A percentile compares a stretch with the other conserved stretches of the same genome.
These are phyloP conservation scores for Phytophthora agathidicida DNA, from an alignment of 352 stramenopile species.

Conservation along the genomic window DNA sequence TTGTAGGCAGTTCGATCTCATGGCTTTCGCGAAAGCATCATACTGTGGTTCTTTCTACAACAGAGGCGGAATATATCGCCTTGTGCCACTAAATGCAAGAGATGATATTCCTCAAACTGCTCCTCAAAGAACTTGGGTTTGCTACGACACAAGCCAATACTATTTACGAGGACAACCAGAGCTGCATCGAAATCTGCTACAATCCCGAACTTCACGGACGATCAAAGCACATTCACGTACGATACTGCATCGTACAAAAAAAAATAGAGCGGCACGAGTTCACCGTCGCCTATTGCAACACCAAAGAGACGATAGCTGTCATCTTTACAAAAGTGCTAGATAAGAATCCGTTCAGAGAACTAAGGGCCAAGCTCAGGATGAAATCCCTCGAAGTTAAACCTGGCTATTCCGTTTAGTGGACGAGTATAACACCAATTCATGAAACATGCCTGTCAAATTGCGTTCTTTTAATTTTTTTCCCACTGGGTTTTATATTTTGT, in stretches of 20 bases:
- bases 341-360: constrained; percentile 6
- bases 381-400: background rate
- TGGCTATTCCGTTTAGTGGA: constrained; percentile 2
- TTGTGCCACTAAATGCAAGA: too few relatives aligned
- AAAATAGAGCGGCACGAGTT: constrained; percentile 19
- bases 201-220: constrained; percentile 32
- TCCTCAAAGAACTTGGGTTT: background rate
- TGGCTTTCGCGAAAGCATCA: too few relatives aligned
- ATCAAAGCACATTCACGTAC: constrained; percentile 40
- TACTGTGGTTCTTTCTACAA: too few relatives aligned
- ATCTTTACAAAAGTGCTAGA: too few relatives aligned
- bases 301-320: constrained; percentile 25
- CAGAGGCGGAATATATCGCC: too few relatives aligned
- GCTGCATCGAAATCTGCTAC: constrained; percentile 35
- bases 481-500: too few relatives aligned
- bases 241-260: background rate
- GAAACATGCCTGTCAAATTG: constrained; percentile 5
- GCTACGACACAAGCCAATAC: constrained; percentile 1
- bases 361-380: constrained; percentile 5
- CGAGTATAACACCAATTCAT: constrained; percentile 5
- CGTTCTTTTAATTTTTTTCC: constrained; percentile 5
- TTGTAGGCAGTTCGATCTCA: too few relatives aligned
- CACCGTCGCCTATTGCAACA: constrained; percentile 31
- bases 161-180: constrained; percentile 43
- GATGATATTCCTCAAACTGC: too few relatives aligned